Base-by-base conservation (phyloP, 768 basidiomycete species). In the Pleurotus ostreatus region DNA sequence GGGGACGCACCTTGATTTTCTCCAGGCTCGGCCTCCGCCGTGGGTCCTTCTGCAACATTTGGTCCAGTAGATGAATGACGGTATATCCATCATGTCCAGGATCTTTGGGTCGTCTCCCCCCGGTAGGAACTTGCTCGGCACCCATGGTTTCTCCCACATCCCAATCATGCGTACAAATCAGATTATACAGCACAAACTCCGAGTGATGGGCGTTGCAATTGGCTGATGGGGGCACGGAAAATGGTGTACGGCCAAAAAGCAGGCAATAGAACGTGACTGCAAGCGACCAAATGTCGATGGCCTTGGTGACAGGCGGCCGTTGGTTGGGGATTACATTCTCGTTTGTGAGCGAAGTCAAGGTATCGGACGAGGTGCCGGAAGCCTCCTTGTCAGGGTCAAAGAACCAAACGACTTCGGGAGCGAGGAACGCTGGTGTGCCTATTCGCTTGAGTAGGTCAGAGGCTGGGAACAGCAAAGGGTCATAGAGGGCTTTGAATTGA, bases 211-310 rank as follows among this genome's bases (percentile, higher is more conserved):
- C 60, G 49, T 71, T 72, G 40, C 70, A 66, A 56, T 74, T 73
- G 18, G 65, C 61, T n/a, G 68, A 67, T 11, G 64, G 54, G 8
- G 72, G 66, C 6, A 68, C 68, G 39, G 64, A 70, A 61, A 79
- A 79, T 16, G 77, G 78, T 1, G 74, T 71, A 49, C 66, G 74
- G 6, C 78, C 78, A 59, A 79, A 79, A 15, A 79, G 65, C 40
- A 78, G 63, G 58, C 78, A 77, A 59, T 76, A 79, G 30, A 77
- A 68, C n/a, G 76, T 77, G 16, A 79, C 73, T 18, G 68, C 78
- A 12, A 79, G 66, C 18, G 76, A 73, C 78, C 78, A 79, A 13
- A 78, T 62, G 57, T 79, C 78, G 48, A 79, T 74, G 12, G 76
- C 75, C 52, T 73, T 69, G n/a, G 77, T 77, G 48, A 77, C 70